phyloP scores from a whole-genome alignment of 179 eudicot species.

The Drosera spatulata region DNA sequence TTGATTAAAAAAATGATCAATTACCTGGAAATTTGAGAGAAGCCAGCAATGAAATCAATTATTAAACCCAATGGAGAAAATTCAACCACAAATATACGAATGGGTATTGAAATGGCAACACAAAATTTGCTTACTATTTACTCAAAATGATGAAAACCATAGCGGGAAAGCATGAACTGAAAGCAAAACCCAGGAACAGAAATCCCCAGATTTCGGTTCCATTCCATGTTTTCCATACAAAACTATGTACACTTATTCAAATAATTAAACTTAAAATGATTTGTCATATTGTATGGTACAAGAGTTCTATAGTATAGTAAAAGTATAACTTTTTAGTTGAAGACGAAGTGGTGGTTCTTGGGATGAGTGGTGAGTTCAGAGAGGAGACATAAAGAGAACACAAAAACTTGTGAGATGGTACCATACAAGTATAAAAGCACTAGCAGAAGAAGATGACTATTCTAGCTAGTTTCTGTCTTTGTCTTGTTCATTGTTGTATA shows the following conservation, averaged over 20 bases:
- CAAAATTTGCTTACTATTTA: background rate
- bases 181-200: background rate
- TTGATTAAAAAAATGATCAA: too few species aligned
- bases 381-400: too few species aligned
- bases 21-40: background rate
- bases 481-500: too few species aligned
- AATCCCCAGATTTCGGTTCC: background rate
- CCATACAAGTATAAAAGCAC: too few species aligned
- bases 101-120: background rate
- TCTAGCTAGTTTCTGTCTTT: too few species aligned
- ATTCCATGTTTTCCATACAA: background rate
- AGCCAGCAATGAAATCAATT: background rate
- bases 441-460: too few species aligned
- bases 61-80: background rate
- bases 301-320: too few species aligned
- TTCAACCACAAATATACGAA: background rate
- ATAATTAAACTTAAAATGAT: background rate
- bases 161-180: background rate
- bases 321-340: too few species aligned
- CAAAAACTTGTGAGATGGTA: too few species aligned
- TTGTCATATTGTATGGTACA: background rate
- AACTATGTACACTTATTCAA: background rate
- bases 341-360: too few species aligned
- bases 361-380: too few species aligned
- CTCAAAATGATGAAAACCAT: background rate